Evolutionary conservation across 805 yeast species (phyloP), one percentile per base, ranked within the genome.

Genomic region (Barnettozyma pratensis): DNA sequence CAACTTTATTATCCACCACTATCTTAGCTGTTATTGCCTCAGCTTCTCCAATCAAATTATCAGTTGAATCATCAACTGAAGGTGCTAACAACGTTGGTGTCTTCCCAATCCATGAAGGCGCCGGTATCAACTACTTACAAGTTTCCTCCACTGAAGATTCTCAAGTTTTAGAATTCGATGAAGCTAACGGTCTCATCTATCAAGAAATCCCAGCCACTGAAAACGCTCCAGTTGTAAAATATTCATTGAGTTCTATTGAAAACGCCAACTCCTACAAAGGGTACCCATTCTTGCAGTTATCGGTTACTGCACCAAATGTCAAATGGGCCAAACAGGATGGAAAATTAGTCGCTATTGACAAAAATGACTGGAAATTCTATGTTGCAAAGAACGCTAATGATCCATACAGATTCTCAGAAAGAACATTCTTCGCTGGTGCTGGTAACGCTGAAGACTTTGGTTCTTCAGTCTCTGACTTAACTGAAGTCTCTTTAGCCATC

Each of bases 321-420:
- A 37, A 32, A 4, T 57, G 59, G 59, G 32, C 37, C 25, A 37
- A 30, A 11, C 29, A 27, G 6, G 47, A 54, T 45, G 67, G 64
- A 32, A 47, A 51, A 27, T 58, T 74, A 44, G 45, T 50, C 14
- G 40, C 44, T 11, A 12, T 9, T 14, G 73, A 72, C 42, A 48
- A 69, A n/a, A 55, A 53, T 30, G 63, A 62, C 27, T 36, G 25
- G 14, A 34, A 39, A 10, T 72, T 74, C 64, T 71, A 63, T 54
- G 79, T 73, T 45, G 69, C 70, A 55, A 70, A 63, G 68, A 67
- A 74, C 65, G 64, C 69, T 50, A 55, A 54, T 42, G 80, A 75
- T 54, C 76, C 77, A 27, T 75, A 74, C 64, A 38, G 52, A 12
- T 69, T 64, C 63, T 71, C 76, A 36, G 37, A 54, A 25, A 28